These are phyloP conservation scores for Pilatotrama ljubarskyi DNA, from an alignment of 768 basidiomycete genomes.

Conservation along the genomic window DNA sequence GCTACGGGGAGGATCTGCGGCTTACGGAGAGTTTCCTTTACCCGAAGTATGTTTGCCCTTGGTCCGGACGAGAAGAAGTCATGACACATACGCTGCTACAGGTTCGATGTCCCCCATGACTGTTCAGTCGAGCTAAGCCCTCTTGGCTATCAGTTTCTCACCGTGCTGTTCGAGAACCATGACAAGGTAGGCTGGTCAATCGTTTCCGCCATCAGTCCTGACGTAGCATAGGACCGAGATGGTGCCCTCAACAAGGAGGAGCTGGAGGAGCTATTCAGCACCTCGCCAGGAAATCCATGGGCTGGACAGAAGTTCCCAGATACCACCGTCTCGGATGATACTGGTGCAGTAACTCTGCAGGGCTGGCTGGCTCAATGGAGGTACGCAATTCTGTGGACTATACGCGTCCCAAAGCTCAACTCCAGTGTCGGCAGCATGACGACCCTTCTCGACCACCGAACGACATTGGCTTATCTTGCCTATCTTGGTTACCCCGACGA, in stretches of 20 bases:
- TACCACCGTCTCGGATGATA: conserved; percentile 82
- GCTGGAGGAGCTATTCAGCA: conserved; percentile 86
- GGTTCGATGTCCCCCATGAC: conserved; percentile 87
- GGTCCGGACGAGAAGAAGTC: neutral
- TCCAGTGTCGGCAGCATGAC: conserved; percentile 70
- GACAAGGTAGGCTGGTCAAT: conserved; percentile 68
- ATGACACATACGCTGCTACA: conserved; percentile 18
- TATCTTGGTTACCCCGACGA: conserved; percentile 89
- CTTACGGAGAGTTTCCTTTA: conserved; percentile 84
- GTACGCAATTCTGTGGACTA: conserved; percentile 38
- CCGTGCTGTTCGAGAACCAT: conserved; percentile 92
- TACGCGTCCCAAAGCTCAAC: neutral
- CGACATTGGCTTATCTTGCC: conserved; percentile 90
- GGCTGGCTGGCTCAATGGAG: conserved; percentile 99
- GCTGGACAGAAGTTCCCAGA: conserved; percentile 87
- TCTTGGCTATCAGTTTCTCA: conserved; percentile 95
- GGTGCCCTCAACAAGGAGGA: conserved; percentile 85
- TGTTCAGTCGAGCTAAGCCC: conserved; percentile 95
- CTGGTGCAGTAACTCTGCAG: conserved; percentile 91
- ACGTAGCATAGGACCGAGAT: conserved; percentile 75
- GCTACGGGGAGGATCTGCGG: conserved; percentile 92
- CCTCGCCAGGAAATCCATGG: conserved; percentile 98
- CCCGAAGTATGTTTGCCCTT: conserved; percentile 66
- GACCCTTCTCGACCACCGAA: conserved; percentile 90
- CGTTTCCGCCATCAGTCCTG: conserved; percentile 7